A percentile compares a stretch with the other conserved stretches of the same genome.
phyloP scores from a whole-genome alignment of 164 flowering plant species.

The Annona squamosa region DNA sequence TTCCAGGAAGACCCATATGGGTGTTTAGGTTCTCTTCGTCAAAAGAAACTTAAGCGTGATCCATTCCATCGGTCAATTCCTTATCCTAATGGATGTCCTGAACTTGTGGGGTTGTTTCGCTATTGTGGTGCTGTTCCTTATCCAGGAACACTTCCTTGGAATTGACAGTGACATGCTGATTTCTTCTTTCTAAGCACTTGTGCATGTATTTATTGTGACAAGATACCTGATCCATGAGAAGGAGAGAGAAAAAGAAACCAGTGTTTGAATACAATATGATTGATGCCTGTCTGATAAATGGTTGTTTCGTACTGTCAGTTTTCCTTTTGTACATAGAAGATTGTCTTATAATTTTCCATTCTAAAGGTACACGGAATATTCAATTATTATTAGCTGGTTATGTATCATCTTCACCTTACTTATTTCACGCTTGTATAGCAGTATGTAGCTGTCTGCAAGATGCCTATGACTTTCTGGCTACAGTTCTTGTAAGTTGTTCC shows the following conservation, averaged over 20 bases:
- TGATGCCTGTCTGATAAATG: no score
- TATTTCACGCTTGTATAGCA: background rate
- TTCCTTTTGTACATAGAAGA: background rate
- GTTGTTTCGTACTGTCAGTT: no score
- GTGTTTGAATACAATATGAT: no score
- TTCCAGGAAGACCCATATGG: constrained; percentile 86
- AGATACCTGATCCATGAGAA: background rate
- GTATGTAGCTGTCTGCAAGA: background rate
- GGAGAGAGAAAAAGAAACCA: background rate
- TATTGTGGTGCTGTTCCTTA: constrained; percentile 66
- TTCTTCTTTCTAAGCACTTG: background rate
- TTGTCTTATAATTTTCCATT: background rate
- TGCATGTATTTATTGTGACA: background rate
- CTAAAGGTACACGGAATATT: background rate
- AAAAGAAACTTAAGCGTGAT: constrained; percentile 72
- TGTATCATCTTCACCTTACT: background rate
- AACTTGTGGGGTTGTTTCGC: constrained; percentile 59
- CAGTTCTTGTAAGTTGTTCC: background rate
- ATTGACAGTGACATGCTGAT: background rate
- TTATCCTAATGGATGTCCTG: constrained; percentile 88
- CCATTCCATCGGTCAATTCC: constrained; percentile 92
- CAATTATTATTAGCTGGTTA: background rate
- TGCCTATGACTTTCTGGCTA: background rate
- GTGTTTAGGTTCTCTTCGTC: constrained; percentile 59
- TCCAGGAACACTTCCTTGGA: constrained; percentile 70